Base-by-base conservation (phyloP, 768 basidiomycete species). In the Phanerodontia chrysosporium region DNA sequence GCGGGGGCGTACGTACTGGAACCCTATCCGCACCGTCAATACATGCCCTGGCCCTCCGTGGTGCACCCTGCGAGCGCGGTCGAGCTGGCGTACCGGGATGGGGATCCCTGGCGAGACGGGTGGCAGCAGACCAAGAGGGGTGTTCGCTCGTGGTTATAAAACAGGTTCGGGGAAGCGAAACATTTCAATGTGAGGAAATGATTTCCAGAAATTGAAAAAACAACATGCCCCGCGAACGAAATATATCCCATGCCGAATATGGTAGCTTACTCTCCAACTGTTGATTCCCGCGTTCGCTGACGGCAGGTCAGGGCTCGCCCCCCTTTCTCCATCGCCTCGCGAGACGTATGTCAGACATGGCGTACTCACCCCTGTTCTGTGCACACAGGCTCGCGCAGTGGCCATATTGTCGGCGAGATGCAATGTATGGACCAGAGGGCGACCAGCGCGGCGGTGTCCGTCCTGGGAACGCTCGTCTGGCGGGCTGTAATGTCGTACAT, bases 201-300 rank as follows among this genome's bases (percentile, higher is more conserved):
- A 66, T 52, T 64, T 49, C 57, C 62, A 65, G 67, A 68, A 65
- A 65, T 67, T 64, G 66, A 62, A 64, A n/a, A 70, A 70, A 70
- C 52, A 42, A 70, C 67, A 68, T 67, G 65, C 65, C 64, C 52
- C 60, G 60, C 61, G 57, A 46, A 29, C 62, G 60, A 51, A 49
- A 58, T 58, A 27, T 49, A 35, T 35, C 56, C 60, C 55, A 61
- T 51, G 25, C 65, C 62, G 35, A 36, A 62, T 63, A 56, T 27
- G 63, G 65, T 30, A 45, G 28, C 14, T 49, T 49, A 12, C 56
- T 49, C 30, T 48, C 48, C 48, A 39, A 14, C 30, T 42, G 18
- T 29, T 39, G 49, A 51, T 55, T 62, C 60, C 62, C 64, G 65
- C 65, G 60, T 42, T 18, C 39, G 39, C 39, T 42, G 39, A 42